Percentiles rank a stretch among this genome's conserved stretches.
These are phyloP conservation scores for Thamnidium elegans DNA, from an alignment of 192 early-diverging fungal genomes.

Conservation along the genomic window DNA sequence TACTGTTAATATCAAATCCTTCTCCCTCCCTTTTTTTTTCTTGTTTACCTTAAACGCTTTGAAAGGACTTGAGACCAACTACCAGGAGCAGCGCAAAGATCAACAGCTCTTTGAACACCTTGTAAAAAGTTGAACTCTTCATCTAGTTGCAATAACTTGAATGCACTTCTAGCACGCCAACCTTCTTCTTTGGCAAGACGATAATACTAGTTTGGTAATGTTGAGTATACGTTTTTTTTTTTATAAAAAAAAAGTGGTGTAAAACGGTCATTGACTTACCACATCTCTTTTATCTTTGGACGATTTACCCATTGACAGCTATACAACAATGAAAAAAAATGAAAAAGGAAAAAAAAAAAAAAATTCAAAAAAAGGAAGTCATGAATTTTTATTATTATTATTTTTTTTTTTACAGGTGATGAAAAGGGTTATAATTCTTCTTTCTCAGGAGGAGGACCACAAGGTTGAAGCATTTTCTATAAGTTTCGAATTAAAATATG, in stretches of 20 bases:
- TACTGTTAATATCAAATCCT: neutral
- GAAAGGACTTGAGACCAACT: conserved; percentile 95
- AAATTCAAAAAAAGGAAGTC: too few species aligned
- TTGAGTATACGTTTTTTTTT: neutral
- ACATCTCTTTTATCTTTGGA: conserved; percentile 96
- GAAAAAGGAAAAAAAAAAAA: too few species aligned
- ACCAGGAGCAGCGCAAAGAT: conserved; percentile 96
- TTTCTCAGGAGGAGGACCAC: conserved; percentile 55
- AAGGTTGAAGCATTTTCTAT: conserved; percentile 70
- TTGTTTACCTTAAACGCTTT: conserved; percentile 55
- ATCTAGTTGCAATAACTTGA: conserved; percentile 95
- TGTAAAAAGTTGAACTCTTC: conserved; percentile 92
- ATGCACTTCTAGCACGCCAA: conserved; percentile 95
- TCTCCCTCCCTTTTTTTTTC: neutral
- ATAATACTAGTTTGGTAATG: conserved; percentile 61
- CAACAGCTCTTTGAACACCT: conserved; percentile 85
- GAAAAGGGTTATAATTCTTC: conserved; percentile 35
- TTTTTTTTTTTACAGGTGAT: too few species aligned
- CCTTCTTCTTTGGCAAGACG: conserved; percentile 96
- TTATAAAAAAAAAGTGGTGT: too few species aligned
- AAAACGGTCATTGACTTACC: conserved; percentile 24
- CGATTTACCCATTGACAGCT: conserved; percentile 62
- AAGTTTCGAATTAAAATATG: neutral
- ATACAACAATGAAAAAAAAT: too few species aligned
- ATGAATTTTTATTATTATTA: too few species aligned